A percentile compares a stretch with the other conserved stretches of the same genome.
Evolutionary conservation across 495 filamentous ascomycete species (phyloP).

Genomic region (Neurospora sp.): DNA sequence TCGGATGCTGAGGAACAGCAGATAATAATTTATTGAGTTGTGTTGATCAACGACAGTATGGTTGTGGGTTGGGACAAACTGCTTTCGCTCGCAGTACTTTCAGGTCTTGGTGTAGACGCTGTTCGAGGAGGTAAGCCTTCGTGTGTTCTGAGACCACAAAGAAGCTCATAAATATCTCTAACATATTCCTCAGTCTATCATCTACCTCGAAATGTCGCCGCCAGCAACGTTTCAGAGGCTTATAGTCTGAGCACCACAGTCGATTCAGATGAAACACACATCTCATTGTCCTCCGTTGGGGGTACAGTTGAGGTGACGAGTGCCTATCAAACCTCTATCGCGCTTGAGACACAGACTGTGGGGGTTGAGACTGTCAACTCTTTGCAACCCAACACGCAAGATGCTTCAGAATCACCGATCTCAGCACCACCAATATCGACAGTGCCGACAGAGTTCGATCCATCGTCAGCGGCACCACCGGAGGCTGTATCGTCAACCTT

Average conservation of each 20-base stretch:
- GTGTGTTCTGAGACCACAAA: not conserved
- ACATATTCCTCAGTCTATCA: not conserved
- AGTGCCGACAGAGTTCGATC: not conserved
- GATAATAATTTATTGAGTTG: not conserved
- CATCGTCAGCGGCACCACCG: not conserved
- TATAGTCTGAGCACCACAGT: not conserved
- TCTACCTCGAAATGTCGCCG: not conserved
- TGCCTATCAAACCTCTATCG: not conserved
- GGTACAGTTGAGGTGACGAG: not conserved
- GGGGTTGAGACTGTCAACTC: not conserved
- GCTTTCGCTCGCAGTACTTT: slow-evolving; percentile 23
- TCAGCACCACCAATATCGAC: not conserved
- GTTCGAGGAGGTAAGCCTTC: slow-evolving; percentile 15
- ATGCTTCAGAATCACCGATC: not conserved
- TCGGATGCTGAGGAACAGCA: slow-evolving; percentile 7
- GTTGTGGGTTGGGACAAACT: slow-evolving; percentile 18
- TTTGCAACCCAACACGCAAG: not conserved
- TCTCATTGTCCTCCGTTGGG: not conserved
- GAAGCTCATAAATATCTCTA: not conserved
- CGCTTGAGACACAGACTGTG: not conserved
- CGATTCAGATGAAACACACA: not conserved
- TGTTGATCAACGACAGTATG: slow-evolving; percentile 14
- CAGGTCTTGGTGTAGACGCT: slow-evolving; percentile 13
- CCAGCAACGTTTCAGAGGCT: not conserved
- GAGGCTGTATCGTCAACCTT: not conserved